Evolutionary conservation across 2,329 filamentous ascomycete species (phyloP).

Genomic region (Colletotrichum liaoningense): DNA sequence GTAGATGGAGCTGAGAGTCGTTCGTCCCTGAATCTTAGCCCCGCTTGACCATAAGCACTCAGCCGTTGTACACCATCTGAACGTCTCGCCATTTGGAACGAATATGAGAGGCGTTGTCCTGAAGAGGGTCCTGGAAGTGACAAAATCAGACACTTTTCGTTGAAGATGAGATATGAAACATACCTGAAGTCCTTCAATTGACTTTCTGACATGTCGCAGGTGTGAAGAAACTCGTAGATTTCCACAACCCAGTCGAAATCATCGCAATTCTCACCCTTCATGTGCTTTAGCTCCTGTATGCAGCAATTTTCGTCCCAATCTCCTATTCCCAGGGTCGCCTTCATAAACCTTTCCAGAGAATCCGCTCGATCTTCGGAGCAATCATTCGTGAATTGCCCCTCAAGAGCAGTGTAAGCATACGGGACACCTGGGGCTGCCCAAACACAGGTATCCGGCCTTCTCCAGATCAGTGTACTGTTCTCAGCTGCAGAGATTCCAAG

Average conservation of each 20-base stretch:
- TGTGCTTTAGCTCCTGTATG: not conserved
- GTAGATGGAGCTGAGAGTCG: slow-evolving; percentile 43
- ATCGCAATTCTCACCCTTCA: not conserved
- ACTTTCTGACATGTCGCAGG: not conserved
- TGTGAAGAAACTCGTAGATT: not conserved
- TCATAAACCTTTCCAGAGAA: not conserved
- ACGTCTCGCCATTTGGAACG: not conserved
- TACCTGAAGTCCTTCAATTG: not conserved
- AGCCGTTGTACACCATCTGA: slow-evolving; percentile 42
- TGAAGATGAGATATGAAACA: not conserved
- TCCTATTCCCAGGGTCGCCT: not conserved
- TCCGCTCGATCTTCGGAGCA: not conserved
- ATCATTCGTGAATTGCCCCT: not conserved
- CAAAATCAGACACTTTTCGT: not conserved
- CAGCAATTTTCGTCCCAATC: not conserved
- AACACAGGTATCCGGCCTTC: not conserved
- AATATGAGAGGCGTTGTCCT: slow-evolving; percentile 22
- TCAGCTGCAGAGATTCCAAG: not conserved
- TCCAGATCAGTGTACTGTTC: not conserved
- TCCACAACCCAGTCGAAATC: not conserved
- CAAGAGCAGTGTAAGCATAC: not conserved
- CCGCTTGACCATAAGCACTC: slow-evolving; percentile 50
- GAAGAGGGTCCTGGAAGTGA: not conserved
- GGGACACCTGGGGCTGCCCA: not conserved
- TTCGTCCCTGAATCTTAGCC: slow-evolving; percentile 42